Conservation (phyloP, 306 rosid species). For the Pyrus pyrifolia region DNA sequence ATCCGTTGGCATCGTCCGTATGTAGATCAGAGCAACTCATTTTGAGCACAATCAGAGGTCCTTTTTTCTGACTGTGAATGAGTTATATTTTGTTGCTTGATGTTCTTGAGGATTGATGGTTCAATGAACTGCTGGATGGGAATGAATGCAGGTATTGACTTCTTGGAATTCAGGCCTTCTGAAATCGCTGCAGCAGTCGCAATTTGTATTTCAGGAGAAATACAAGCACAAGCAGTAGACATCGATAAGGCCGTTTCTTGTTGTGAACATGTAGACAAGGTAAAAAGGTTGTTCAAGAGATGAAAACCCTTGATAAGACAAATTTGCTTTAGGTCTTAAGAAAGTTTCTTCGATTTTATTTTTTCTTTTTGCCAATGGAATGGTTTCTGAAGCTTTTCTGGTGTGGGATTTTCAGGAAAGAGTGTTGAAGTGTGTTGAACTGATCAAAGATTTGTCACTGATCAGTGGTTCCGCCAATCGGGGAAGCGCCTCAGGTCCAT, state of each 20-base stretch:
- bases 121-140: constrained; percentile 25
- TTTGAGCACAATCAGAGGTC: constrained; percentile 45
- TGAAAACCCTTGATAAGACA: background rate
- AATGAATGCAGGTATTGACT: constrained; percentile 63
- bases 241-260: constrained; percentile 38
- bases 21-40: constrained; percentile 38
- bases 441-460: constrained; percentile 43
- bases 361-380: background rate
- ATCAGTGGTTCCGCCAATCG: constrained; percentile 21
- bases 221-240: constrained; percentile 35
- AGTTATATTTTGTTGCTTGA: background rate
- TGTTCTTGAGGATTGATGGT: constrained; percentile 32
- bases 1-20: constrained; percentile 16
- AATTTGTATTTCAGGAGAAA: constrained; percentile 40
- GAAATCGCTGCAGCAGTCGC: constrained; percentile 85
- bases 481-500: constrained; percentile 21
- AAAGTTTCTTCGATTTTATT: constrained; percentile 11
- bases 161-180: constrained; percentile 81
- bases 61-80: constrained; percentile 9
- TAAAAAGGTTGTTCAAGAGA: constrained; percentile 13
- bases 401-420: constrained; percentile 53
- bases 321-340: constrained; percentile 1
- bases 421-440: constrained; percentile 58
- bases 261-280: constrained; percentile 49
- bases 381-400: background rate